Conservation (phyloP, 1,284 basidiomycete genomes). For the Sporisorium scitamineum region DNA sequence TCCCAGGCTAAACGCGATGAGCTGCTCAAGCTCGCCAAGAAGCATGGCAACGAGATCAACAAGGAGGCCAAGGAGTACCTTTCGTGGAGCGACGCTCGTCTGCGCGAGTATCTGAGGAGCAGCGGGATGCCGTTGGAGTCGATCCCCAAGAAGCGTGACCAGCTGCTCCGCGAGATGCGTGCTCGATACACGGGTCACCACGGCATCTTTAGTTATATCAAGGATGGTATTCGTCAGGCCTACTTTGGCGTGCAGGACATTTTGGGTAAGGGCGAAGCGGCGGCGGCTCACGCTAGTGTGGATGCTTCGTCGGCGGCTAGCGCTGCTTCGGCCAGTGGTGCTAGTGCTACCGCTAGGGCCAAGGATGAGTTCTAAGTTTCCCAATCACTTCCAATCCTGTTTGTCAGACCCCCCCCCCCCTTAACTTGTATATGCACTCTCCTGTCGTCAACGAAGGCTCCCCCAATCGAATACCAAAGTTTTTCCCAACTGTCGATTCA, state of each 20-base stretch:
- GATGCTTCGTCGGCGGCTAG: slow-evolving; percentile 48
- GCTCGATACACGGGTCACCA: slow-evolving; percentile 62
- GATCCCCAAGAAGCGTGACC: slow-evolving; percentile 59
- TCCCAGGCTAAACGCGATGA: slow-evolving; percentile 62
- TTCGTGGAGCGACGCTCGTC: slow-evolving; percentile 62
- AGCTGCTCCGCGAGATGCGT: slow-evolving; percentile 65
- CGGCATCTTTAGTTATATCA: slow-evolving; percentile 56
- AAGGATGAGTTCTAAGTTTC: slow-evolving; percentile 51
- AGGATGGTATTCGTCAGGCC: slow-evolving; percentile 60
- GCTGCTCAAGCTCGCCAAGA: slow-evolving; percentile 54
- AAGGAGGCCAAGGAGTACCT: slow-evolving; percentile 60
- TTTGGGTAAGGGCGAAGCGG: slow-evolving; percentile 57
- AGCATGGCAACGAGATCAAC: slow-evolving; percentile 52
- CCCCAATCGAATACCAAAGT: not conserved
- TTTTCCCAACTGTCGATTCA: no score
- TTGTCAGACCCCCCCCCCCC: not conserved
- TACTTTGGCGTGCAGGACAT: slow-evolving; percentile 61
- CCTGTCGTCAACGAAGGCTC: not conserved
- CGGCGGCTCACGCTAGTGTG: slow-evolving; percentile 50
- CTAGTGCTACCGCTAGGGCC: slow-evolving; percentile 45
- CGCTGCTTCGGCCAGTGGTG: slow-evolving; percentile 38
- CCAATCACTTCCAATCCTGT: not conserved
- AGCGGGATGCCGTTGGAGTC: slow-evolving; percentile 55
- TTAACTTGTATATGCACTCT: not conserved
- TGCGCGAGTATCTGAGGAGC: slow-evolving; percentile 59